A percentile compares a stretch with the other conserved stretches of the same genome.
phyloP scores from a whole-genome alignment of 768 basidiomycete genomes.

The Tylopilus intermedius region DNA sequence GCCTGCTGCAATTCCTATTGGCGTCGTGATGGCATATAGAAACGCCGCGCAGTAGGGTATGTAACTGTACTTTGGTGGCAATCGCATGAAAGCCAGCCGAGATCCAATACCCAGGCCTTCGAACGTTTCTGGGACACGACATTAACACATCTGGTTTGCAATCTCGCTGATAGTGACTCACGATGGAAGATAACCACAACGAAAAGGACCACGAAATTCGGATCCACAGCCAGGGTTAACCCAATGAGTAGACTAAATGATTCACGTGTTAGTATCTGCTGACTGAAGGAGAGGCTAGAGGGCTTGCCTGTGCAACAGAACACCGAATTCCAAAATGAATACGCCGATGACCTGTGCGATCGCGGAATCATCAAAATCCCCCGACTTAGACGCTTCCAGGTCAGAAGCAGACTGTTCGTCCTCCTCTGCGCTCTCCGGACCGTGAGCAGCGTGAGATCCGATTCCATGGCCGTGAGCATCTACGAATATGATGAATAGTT shows the following conservation, averaged over 20 bases:
- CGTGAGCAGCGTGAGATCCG: conserved; percentile 63
- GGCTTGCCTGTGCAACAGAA: conserved; percentile 69
- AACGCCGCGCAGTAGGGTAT: conserved; percentile 57
- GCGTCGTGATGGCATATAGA: conserved; percentile 74
- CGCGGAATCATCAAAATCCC: conserved; percentile 37
- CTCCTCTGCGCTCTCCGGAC: conserved; percentile 44
- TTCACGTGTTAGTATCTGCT: neutral
- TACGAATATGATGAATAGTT: conserved; percentile 19
- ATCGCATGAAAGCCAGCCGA: conserved; percentile 71
- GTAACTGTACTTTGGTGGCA: conserved; percentile 51
- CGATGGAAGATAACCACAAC: conserved; percentile 90
- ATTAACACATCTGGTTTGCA: neutral
- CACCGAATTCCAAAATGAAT: conserved; percentile 91
- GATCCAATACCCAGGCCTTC: conserved; percentile 93
- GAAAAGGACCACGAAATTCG: conserved; percentile 79
- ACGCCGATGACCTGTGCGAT: conserved; percentile 78
- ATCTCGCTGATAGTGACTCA: conserved; percentile 38
- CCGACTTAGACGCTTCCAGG: conserved; percentile 20
- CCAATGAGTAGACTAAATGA: conserved; percentile 70
- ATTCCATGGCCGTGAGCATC: conserved; percentile 65
- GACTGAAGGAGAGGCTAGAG: neutral
- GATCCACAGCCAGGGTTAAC: conserved; percentile 86
- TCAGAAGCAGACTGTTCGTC: conserved; percentile 22
- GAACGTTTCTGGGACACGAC: conserved; percentile 62
- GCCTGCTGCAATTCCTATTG: conserved; percentile 83